Conservation (phyloP, 495 filamentous ascomycete genomes). For the Aspergillus biplanus region DNA sequence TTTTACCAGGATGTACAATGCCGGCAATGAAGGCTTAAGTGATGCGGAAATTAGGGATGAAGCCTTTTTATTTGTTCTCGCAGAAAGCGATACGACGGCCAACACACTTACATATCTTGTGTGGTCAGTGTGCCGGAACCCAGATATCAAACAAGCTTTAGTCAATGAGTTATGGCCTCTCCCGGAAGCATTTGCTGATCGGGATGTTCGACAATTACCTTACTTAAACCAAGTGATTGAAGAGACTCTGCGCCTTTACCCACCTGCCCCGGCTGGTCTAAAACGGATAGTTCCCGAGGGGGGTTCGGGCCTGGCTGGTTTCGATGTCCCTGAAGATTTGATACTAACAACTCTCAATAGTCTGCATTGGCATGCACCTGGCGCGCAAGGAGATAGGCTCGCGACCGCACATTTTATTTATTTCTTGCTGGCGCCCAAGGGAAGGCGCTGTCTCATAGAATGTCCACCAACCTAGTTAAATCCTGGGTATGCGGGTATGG, state of each 20-base stretch:
- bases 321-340: conserved; percentile 29
- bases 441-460: conserved; percentile 50
- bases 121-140: conserved; percentile 28
- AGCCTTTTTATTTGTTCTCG: conserved; percentile 52
- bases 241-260: conserved; percentile 59
- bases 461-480: not conserved
- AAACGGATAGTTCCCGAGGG: conserved; percentile 40
- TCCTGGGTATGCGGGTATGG: no score
- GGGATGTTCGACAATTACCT: conserved; percentile 35
- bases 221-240: conserved; percentile 56
- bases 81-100: conserved; percentile 48
- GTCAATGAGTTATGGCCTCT: conserved; percentile 24
- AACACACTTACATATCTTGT: conserved; percentile 47
- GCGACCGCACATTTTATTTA: conserved; percentile 39
- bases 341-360: conserved; percentile 26
- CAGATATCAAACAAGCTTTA: conserved; percentile 21
- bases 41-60: conserved; percentile 44
- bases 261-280: conserved; percentile 49
- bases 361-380: conserved; percentile 44
- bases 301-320: conserved; percentile 33
- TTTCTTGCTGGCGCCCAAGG: conserved; percentile 49
- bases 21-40: conserved; percentile 39
- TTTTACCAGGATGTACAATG: conserved; percentile 51
- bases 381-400: conserved; percentile 41
- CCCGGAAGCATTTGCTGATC: conserved; percentile 26